Evolutionary conservation across 176 grass and related monocot genomes (phyloP), one percentile per base, ranked within the genome.

Genomic region (Eragrostis curvula): DNA sequence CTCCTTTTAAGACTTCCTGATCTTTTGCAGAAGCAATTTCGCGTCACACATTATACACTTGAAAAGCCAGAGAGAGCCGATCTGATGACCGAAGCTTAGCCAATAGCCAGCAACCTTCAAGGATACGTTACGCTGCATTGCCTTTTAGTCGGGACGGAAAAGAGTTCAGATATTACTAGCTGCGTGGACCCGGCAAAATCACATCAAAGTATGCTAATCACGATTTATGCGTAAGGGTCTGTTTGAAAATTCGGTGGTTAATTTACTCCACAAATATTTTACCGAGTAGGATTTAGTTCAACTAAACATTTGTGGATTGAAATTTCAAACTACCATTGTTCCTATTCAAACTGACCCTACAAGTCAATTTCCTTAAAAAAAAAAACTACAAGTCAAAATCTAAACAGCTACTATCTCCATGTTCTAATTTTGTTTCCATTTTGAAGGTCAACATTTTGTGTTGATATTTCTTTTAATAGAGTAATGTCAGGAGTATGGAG

Each of bases 111-210:
- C n/a, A n/a, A 36, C 32, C 55, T 71, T 72, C 74, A 63, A 72
- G 75, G 45, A 13, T 6, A 85, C 58, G 84, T 73, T 79, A 32
- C 57, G 23, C 67, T 79, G 46, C 63, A 1, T 23, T 15, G 11
- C 67, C 16, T 85, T 79, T 79, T 79, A 57, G 68, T 55, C 68
- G 17, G 76, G 41, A 36, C 65, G 45, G 51, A 65, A 79, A 55
- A 66, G 47, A 49, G 23, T 36, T 39, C 15, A 11, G n/a, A 44
- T 46, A 20, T 28, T 47, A 16, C 51, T 13, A 10, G 65, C 40
- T 69, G 52, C 24, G 0, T 59, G 12, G 25, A 71, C 39, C 27
- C 40, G 24, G 25, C 48, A 39, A 82, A 70, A 61, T 61, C 14
- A 6, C 5, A 44, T 17, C 64, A 18, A 14, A n/a, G 47, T 68